phyloP scores from a whole-genome alignment of 352 stramenopile genomes.

The Pythium vanterpoolii region DNA sequence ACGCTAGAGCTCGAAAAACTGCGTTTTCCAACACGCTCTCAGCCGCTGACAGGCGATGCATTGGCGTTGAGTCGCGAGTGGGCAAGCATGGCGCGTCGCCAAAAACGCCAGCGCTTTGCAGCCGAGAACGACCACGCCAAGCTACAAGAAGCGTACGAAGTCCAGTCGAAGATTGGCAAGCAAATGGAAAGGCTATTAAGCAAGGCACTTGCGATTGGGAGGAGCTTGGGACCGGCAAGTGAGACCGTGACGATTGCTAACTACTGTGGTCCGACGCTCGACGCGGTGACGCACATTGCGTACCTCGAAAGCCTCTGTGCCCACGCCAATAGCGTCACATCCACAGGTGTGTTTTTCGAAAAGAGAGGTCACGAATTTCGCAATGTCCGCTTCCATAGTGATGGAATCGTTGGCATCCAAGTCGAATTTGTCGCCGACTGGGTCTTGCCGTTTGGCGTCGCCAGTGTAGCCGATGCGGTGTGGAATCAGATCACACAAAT shows the following conservation, averaged over 20 bases:
- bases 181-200: not conserved
- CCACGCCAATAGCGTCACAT: not conserved
- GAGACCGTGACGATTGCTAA: not conserved
- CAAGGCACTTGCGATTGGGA: not conserved
- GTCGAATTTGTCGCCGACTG: not conserved
- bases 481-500: slow-evolving; percentile 6
- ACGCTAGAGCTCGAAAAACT: not conserved
- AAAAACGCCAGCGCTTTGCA: not conserved
- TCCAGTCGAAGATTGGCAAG: not conserved
- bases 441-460: slow-evolving; percentile 1
- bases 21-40: not conserved
- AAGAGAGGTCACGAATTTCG: not conserved
- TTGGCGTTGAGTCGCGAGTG: slow-evolving; percentile 6
- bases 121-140: not conserved
- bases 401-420: not conserved
- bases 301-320: slow-evolving; percentile 1
- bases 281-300: not conserved
- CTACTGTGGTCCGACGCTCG: not conserved
- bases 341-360: not conserved
- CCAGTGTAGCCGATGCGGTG: not conserved
- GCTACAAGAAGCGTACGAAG: not conserved
- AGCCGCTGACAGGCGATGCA: not conserved
- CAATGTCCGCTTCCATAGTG: not conserved
- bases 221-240: not conserved
- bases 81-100: not conserved